phyloP scores from a whole-genome alignment of 1,284 basidiomycete genomes.

The Trichosporon sp. region DNA sequence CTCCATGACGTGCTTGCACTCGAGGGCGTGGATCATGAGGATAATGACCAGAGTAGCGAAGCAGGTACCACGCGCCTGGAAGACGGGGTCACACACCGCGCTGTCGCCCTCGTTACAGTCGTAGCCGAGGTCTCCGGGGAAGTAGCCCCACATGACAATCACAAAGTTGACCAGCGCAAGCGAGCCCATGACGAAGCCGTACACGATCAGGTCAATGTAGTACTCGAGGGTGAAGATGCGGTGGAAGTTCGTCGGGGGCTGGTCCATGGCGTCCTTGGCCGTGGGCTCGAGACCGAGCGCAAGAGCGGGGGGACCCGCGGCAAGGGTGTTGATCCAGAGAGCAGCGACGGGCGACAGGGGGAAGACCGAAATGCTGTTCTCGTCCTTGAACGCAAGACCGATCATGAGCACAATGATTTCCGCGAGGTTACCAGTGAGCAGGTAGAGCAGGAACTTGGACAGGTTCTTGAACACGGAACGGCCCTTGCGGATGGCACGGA shows the following conservation, averaged over 20 bases:
- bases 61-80: slow-evolving; percentile 55
- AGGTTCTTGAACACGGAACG: slow-evolving; percentile 53
- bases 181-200: slow-evolving; percentile 60
- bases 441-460: slow-evolving; percentile 50
- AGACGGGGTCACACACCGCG: slow-evolving; percentile 43
- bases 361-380: slow-evolving; percentile 56
- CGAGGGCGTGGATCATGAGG: slow-evolving; percentile 47
- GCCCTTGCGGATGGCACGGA: slow-evolving; percentile 61
- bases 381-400: slow-evolving; percentile 64
- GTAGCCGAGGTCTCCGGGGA: slow-evolving; percentile 51
- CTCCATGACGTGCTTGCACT: slow-evolving; percentile 47
- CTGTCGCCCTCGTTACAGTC: slow-evolving; percentile 52
- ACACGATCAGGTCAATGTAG: slow-evolving; percentile 58
- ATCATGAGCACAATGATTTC: slow-evolving; percentile 59
- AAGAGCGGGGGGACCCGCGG: slow-evolving; percentile 56
- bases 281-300: slow-evolving; percentile 60
- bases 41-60: slow-evolving; percentile 56
- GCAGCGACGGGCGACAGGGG: slow-evolving; percentile 63
- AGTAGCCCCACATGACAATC: slow-evolving; percentile 54
- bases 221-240: slow-evolving; percentile 54
- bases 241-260: slow-evolving; percentile 54
- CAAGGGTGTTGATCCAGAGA: slow-evolving; percentile 56
- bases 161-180: slow-evolving; percentile 54
- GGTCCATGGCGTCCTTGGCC: slow-evolving; percentile 57
- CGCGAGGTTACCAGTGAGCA: slow-evolving; percentile 58